Evolutionary conservation across 768 basidiomycete genomes (phyloP).

Genomic region (Termitomyces sp.): DNA sequence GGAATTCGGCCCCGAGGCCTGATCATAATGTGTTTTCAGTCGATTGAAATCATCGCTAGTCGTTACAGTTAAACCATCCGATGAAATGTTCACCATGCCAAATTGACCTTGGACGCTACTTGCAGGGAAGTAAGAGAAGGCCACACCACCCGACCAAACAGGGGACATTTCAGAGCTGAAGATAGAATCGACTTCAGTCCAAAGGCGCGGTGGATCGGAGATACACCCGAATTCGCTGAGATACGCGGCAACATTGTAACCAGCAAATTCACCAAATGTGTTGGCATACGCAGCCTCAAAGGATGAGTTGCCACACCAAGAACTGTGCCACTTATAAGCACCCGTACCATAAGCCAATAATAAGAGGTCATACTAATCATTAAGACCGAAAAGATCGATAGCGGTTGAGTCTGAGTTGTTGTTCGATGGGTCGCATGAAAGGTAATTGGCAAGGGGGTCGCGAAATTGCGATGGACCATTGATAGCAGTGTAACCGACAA

Average conservation of each 20-base stretch:
- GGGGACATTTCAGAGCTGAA: conserved; percentile 68
- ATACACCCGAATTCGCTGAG: conserved; percentile 88
- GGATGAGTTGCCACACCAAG: conserved; percentile 74
- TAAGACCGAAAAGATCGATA: conserved; percentile 85
- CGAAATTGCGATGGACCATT: conserved; percentile 64
- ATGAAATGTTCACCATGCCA: conserved; percentile 77
- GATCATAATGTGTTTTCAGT: conserved; percentile 55
- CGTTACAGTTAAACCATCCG: conserved; percentile 61
- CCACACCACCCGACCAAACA: conserved; percentile 85
- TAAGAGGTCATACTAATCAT: conserved; percentile 62
- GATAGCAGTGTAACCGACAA: conserved; percentile 85
- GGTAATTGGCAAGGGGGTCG: conserved; percentile 65
- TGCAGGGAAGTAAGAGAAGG: conserved; percentile 89
- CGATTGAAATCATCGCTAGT: conserved; percentile 62
- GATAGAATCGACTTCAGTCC: conserved; percentile 74
- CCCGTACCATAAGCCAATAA: not conserved
- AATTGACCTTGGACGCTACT: conserved; percentile 66
- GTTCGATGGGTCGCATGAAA: conserved; percentile 64
- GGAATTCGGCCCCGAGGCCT: conserved; percentile 52
- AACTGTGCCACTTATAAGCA: conserved; percentile 34
- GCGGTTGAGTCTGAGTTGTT: conserved; percentile 49
- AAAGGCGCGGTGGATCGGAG: conserved; percentile 53
- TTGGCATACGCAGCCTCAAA: conserved; percentile 51
- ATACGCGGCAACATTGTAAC: conserved; percentile 78
- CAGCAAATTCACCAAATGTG: conserved; percentile 47